A percentile compares a stretch with the other conserved stretches of the same genome.
Evolutionary conservation across 1,284 basidiomycete species (phyloP).

Genomic region (Papiliotrema flavescens): DNA sequence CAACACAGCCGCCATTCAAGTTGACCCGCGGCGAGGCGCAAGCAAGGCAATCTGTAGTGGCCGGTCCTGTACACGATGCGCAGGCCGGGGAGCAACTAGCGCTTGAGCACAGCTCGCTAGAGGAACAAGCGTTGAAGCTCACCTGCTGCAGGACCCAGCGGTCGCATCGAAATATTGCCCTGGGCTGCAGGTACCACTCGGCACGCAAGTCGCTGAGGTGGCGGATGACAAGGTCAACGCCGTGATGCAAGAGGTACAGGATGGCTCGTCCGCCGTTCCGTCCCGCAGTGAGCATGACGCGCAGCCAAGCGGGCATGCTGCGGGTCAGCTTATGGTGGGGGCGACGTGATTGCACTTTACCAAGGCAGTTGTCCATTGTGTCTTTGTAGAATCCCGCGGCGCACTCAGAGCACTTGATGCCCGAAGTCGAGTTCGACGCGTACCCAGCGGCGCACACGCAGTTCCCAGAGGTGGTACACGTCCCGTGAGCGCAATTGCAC

Average conservation of each 20-base stretch:
- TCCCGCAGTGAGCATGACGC: conserved; percentile 34
- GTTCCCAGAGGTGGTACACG: conserved; percentile 33
- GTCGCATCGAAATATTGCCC: conserved; percentile 40
- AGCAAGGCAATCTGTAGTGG: conserved; percentile 36
- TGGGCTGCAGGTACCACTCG: conserved; percentile 25
- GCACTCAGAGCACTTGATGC: conserved; percentile 45
- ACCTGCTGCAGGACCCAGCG: conserved; percentile 31
- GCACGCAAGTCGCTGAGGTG: conserved; percentile 31
- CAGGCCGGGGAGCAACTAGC: conserved; percentile 46
- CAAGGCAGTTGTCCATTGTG: conserved; percentile 38
- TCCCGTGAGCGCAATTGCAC: conserved; percentile 49
- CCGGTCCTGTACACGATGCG: conserved; percentile 42
- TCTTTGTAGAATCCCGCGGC: conserved; percentile 42
- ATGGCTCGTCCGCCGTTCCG: conserved; percentile 20
- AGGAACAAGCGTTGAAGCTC: conserved; percentile 5
- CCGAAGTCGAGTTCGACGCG: conserved; percentile 29
- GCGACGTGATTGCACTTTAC: conserved; percentile 20
- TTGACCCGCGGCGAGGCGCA: conserved; percentile 39
- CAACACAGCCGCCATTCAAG: conserved; percentile 44
- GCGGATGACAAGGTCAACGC: conserved; percentile 25
- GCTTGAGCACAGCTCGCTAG: neutral
- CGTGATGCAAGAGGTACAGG: conserved; percentile 33
- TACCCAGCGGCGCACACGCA: conserved; percentile 51
- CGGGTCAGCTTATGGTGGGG: neutral
- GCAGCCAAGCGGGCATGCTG: conserved; percentile 50